Evolutionary conservation across 345 rosid genomes (phyloP).

Genomic region (Erucastrum elatum): DNA sequence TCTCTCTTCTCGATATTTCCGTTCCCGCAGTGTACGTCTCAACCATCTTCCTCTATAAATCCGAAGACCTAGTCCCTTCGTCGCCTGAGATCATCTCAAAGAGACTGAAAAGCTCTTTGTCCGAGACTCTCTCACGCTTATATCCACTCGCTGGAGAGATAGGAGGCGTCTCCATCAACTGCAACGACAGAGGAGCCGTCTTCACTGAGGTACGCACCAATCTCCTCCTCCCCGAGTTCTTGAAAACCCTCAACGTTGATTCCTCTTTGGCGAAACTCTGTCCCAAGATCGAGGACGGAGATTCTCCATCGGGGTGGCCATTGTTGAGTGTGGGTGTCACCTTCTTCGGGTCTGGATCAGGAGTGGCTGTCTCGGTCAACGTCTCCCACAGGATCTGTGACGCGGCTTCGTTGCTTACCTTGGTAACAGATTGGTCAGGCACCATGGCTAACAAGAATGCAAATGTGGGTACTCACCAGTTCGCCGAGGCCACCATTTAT

Average conservation of each 20-base stretch:
- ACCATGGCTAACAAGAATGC: not conserved
- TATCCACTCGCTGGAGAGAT: not conserved
- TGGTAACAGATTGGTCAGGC: not conserved
- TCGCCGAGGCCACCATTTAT: constrained; percentile 13
- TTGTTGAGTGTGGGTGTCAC: not conserved
- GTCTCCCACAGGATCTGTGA: not conserved
- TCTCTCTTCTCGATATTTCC: not conserved
- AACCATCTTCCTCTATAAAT: not conserved
- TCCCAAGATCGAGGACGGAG: not conserved
- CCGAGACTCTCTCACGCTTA: not conserved
- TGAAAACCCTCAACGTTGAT: not conserved
- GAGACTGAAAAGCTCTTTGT: not conserved
- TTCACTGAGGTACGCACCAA: not conserved
- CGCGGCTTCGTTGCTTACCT: not conserved
- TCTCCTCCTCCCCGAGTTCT: not conserved
- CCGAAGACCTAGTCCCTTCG: not conserved
- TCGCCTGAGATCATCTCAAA: not conserved
- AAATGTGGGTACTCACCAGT: not conserved
- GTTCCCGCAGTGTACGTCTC: not conserved
- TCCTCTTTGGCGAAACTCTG: not conserved
- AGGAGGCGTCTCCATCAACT: not conserved
- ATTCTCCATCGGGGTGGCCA: not conserved
- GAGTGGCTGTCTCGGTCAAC: not conserved
- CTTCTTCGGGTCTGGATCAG: not conserved
- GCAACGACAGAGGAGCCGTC: not conserved